Percentiles rank a stretch among this genome's conserved stretches.
Evolutionary conservation across 106 monocot genomes (phyloP).

Genomic region (Phalaenopsis aphrodite): DNA sequence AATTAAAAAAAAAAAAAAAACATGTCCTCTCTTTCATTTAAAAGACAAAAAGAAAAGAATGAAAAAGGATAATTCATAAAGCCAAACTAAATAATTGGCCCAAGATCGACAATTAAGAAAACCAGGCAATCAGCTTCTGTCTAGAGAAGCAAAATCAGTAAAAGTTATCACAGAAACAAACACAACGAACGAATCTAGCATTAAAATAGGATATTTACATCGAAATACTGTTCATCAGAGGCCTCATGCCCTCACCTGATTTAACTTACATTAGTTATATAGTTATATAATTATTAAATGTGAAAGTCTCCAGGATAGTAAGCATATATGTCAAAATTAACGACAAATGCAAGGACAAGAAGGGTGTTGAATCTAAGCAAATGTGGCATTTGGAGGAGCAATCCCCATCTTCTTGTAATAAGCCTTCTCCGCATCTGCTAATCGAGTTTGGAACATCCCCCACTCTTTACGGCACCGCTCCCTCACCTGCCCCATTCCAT

Average conservation of each 20-base stretch:
- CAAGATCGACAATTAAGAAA: too few relatives aligned
- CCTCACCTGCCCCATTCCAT: constrained; percentile 26
- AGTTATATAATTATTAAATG: neutral
- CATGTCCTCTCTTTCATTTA: too few relatives aligned
- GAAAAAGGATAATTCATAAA: too few relatives aligned
- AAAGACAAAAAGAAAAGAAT: too few relatives aligned
- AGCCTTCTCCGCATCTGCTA: constrained; percentile 31
- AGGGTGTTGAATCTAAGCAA: constrained; percentile 13
- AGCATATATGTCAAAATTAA: neutral
- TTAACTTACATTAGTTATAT: neutral
- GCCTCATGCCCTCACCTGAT: neutral
- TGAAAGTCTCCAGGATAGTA: neutral
- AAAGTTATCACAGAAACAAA: neutral
- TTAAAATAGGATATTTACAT: neutral
- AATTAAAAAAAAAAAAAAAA: too few relatives aligned
- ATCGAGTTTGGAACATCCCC: constrained; percentile 32
- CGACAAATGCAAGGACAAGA: neutral
- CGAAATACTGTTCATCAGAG: neutral
- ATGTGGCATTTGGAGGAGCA: constrained; percentile 29
- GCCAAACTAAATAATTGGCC: too few relatives aligned
- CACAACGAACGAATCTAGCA: neutral
- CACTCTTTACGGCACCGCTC: constrained; percentile 48
- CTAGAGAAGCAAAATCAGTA: too few relatives aligned
- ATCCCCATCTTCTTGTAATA: constrained; percentile 39
- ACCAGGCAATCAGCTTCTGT: too few relatives aligned